Evolutionary conservation across 345 rosid species (phyloP).

Genomic region (Crucihimalaya himalaica): DNA sequence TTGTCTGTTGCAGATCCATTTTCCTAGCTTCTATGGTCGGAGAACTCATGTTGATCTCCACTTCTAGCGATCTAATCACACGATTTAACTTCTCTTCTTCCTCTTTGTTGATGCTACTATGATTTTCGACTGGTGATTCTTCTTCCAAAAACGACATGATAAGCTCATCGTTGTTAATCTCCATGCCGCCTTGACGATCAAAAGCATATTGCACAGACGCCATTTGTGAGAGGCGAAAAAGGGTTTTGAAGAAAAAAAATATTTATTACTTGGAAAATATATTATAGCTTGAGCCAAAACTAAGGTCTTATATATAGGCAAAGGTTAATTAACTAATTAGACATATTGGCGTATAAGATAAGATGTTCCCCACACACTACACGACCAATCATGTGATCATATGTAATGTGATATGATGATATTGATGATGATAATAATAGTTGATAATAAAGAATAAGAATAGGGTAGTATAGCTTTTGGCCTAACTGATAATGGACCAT

Average conservation of each 20-base stretch:
- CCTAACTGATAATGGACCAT: constrained; percentile 39
- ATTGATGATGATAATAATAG: constrained; percentile 18
- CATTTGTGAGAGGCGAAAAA: constrained; percentile 31
- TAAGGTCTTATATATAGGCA: constrained; percentile 32
- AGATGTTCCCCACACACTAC: constrained; percentile 30
- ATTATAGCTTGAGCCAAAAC: constrained; percentile 20
- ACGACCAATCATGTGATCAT: constrained; percentile 46
- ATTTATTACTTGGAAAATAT: constrained; percentile 5
- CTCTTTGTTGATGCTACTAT: constrained; percentile 30
- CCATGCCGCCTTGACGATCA: constrained; percentile 32
- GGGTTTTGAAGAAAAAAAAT: constrained; percentile 1
- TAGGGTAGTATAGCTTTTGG: constrained; percentile 33
- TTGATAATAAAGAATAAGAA: constrained; percentile 26
- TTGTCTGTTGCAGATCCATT: constrained; percentile 11
- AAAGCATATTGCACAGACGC: constrained; percentile 34
- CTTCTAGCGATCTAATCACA: constrained; percentile 54
- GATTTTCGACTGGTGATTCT: constrained; percentile 42
- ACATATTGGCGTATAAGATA: constrained; percentile 28
- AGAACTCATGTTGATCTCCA: constrained; percentile 47
- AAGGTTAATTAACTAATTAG: constrained; percentile 30
- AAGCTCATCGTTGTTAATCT: constrained; percentile 34
- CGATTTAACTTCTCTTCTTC: constrained; percentile 48
- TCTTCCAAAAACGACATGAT: constrained; percentile 49
- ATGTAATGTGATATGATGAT: constrained; percentile 30
- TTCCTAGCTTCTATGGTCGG: neutral